Percentiles rank a stretch among this genome's conserved stretches.
Evolutionary conservation across 495 filamentous ascomycete species (phyloP).

Genomic region (Corynascus novoguineensis): DNA sequence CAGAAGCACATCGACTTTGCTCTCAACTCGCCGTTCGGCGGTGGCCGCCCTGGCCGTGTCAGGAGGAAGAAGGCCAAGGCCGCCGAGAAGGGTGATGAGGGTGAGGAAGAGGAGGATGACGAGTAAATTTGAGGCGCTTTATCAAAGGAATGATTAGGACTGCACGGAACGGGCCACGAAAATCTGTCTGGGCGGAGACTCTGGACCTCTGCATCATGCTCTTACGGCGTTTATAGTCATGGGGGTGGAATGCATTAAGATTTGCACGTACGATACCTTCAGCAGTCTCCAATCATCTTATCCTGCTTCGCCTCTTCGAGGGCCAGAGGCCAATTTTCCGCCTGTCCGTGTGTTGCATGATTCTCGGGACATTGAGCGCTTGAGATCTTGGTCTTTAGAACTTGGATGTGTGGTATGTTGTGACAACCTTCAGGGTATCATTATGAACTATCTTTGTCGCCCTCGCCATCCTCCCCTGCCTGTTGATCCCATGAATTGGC

Average conservation of each 20-base stretch:
- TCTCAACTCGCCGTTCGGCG: conserved; percentile 93
- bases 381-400: background rate
- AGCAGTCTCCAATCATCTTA: conserved; percentile 17
- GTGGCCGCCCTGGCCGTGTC: conserved; percentile 92
- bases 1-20: conserved; percentile 99
- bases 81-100: conserved; percentile 83
- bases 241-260: conserved; percentile 28
- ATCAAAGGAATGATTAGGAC: conserved; percentile 27
- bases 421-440: conserved; percentile 26
- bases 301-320: background rate
- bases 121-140: conserved; percentile 50
- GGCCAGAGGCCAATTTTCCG: background rate
- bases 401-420: background rate
- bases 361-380: background rate
- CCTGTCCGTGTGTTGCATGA: background rate
- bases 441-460: conserved; percentile 8
- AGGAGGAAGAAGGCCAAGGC: conserved; percentile 99
- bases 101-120: conserved; percentile 82
- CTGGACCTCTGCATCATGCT: conserved; percentile 30
- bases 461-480: background rate
- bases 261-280: conserved; percentile 19
- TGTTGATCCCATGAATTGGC: conserved; percentile 26
- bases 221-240: conserved; percentile 31
- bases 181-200: conserved; percentile 31
- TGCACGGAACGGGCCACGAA: conserved; percentile 37